A percentile compares a stretch with the other conserved stretches of the same genome.
These are phyloP conservation scores for Eimeria maxima DNA, from an alignment of 169 alveolate genomes.

Conservation along the genomic window DNA sequence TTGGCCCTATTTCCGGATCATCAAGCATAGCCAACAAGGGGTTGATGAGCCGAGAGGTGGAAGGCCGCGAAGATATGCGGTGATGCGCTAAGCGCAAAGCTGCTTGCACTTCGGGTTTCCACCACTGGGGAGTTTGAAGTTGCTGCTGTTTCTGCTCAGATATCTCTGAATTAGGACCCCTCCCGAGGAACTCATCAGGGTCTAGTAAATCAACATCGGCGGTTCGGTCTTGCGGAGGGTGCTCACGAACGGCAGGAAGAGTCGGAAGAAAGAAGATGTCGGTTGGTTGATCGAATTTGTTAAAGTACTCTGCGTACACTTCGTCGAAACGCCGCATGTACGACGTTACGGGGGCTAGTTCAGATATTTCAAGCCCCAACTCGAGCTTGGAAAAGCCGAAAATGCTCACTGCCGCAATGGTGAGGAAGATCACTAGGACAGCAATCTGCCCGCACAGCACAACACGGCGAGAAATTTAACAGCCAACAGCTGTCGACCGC, in stretches of 20 bases:
- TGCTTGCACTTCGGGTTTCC: constrained; percentile 80
- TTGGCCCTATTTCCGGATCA: constrained; percentile 86
- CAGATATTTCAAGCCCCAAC: constrained; percentile 87
- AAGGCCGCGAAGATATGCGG: constrained; percentile 61
- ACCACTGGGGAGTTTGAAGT: constrained; percentile 76
- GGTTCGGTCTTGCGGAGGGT: not conserved
- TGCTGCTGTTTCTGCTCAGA: constrained; percentile 11
- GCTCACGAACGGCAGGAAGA: not conserved
- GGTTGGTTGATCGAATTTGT: constrained; percentile 87
- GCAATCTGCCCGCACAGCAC: constrained; percentile 57
- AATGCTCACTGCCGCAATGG: constrained; percentile 83
- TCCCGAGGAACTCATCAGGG: constrained; percentile 45
- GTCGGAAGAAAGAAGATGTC: constrained; percentile 85
- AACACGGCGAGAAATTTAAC: not conserved
- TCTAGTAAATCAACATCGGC: constrained; percentile 40
- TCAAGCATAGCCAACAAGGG: constrained; percentile 86
- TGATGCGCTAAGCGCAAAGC: constrained; percentile 68
- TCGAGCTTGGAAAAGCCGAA: constrained; percentile 87
- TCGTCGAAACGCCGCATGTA: constrained; percentile 86
- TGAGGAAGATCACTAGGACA: constrained; percentile 82
- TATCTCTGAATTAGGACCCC: not conserved
- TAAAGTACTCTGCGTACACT: constrained; percentile 84
- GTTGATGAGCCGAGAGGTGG: constrained; percentile 83
- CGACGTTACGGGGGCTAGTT: constrained; percentile 86
- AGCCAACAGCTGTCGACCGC: not conserved